Evolutionary conservation across 2,329 filamentous ascomycete species (phyloP).

Genomic region (Penicillium sp.): DNA sequence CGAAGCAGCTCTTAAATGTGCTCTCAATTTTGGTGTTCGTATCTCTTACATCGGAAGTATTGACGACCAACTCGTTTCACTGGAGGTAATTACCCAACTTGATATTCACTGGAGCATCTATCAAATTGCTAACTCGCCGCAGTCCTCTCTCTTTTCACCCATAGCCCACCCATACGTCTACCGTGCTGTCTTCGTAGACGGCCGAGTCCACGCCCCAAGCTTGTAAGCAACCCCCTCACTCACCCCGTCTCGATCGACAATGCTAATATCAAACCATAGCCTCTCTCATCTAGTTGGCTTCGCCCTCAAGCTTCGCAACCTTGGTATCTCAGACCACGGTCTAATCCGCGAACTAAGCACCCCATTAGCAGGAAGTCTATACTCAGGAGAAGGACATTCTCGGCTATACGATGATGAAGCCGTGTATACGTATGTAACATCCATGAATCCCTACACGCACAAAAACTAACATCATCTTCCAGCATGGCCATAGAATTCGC

Average conservation of each 20-base stretch:
- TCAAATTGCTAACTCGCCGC: background rate
- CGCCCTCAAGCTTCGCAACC: conserved; percentile 86
- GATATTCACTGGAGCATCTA: background rate
- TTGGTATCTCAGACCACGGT: conserved; percentile 89
- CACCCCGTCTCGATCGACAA: background rate
- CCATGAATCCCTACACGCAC: background rate
- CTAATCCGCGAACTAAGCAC: conserved; percentile 85
- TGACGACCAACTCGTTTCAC: conserved; percentile 90
- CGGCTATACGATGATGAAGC: conserved; percentile 85
- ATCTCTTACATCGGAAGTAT: conserved; percentile 91
- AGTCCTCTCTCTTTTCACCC: conserved; percentile 82
- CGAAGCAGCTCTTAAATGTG: conserved; percentile 68
- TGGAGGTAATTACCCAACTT: conserved; percentile 62
- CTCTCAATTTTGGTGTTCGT: conserved; percentile 74
- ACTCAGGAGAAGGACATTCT: conserved; percentile 89
- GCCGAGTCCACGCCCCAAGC: conserved; percentile 84
- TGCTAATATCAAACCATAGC: conserved; percentile 33
- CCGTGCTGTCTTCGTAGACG: conserved; percentile 93
- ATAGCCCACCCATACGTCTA: conserved; percentile 90
- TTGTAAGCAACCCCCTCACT: conserved; percentile 57
- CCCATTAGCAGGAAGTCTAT: conserved; percentile 85
- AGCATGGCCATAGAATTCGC: conserved; percentile 69
- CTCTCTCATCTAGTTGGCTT: conserved; percentile 91
- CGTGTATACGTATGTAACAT: conserved; percentile 67
- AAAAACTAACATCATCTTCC: conserved; percentile 7